Evolutionary conservation across 495 filamentous ascomycete species (phyloP), one percentile per base, ranked within the genome.

Genomic region (Wilcoxina mikolae): DNA sequence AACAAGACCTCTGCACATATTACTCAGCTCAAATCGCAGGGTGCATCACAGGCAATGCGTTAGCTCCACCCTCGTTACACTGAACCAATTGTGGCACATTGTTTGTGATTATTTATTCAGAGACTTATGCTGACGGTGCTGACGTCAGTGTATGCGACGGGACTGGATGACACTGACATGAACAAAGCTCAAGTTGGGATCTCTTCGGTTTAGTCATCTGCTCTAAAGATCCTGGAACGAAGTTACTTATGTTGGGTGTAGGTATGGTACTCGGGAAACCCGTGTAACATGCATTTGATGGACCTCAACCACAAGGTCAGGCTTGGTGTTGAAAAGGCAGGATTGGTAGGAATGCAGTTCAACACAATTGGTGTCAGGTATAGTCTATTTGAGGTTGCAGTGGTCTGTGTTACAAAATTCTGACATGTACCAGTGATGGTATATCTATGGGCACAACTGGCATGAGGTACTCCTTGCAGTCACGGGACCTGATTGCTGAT

Each of bases 211-310:
- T 82, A 74, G 74, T 57, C 55, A 12, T 26, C 10, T 12, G 24
- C 15, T 52, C 28, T 9, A 15, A 27, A 29, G 4, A 15, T 4
- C 12, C 50, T 29, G 2, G 22, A 18, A 55, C 17, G 18, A 20
- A 42, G n/a, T 39, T 4, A 25, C 43, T 38, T 17, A 52, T 7
- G 4, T 28, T 17, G 38, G 18, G 10, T 23, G 18, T 28, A 58
- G 59, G 75, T 79, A 27, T 80, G 83, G 83, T 93, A 85, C 70
- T 78, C 85, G 39, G 91, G 91, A 18, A 98, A 98, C 71, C 91
- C 91, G 4, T 98, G 91, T 74, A 98, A 98, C 73, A 98, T 95
- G 91, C 91, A 98, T 71, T 76, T 98, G 53, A 73, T 98, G 58
- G 82, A 89, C 61, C 78, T 98, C 49, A 94, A 84, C 64, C 68